phyloP scores from a whole-genome alignment of 352 stramenopile species.

The Phytophthora agathidicida region DNA sequence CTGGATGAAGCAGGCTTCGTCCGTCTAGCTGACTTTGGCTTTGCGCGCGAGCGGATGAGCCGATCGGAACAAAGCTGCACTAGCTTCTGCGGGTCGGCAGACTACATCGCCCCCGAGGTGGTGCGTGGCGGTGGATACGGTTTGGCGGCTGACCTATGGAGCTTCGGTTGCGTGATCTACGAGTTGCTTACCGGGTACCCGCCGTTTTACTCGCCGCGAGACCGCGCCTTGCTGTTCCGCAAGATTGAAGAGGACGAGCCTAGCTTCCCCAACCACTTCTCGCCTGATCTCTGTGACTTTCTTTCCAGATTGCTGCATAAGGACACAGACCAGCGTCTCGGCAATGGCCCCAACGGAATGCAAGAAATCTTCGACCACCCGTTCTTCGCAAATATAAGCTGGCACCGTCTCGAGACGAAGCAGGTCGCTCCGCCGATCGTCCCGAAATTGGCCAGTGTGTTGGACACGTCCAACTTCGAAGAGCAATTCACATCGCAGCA shows the following conservation, averaged over 20 bases:
- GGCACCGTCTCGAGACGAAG: constrained; percentile 78
- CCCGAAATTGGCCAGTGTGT: constrained; percentile 45
- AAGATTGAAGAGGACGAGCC: constrained; percentile 95
- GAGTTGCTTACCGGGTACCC: constrained; percentile 85
- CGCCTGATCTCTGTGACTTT: constrained; percentile 58
- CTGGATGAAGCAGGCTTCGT: constrained; percentile 92
- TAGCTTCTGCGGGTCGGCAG: constrained; percentile 83
- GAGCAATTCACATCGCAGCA: constrained; percentile 75
- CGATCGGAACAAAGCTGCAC: constrained; percentile 68
- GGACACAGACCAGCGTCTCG: constrained; percentile 59
- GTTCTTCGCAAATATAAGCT: constrained; percentile 79
- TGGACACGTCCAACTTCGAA: constrained; percentile 82
- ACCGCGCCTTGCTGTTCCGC: constrained; percentile 94
- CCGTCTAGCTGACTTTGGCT: constrained; percentile 84
- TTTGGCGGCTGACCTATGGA: constrained; percentile 83
- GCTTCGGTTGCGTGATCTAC: constrained; percentile 90
- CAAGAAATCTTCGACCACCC: constrained; percentile 75
- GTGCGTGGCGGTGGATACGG: constrained; percentile 77
- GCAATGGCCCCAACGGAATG: constrained; percentile 63
- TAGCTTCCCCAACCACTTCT: constrained; percentile 93
- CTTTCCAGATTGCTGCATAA: constrained; percentile 70
- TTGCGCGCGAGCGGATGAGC: constrained; percentile 62
- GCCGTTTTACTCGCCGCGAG: constrained; percentile 92
- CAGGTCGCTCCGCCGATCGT: constrained; percentile 69
- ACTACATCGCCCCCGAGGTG: constrained; percentile 89